Evolutionary conservation across 805 yeast species (phyloP).

Genomic region (Candida ascalaphidarum): DNA sequence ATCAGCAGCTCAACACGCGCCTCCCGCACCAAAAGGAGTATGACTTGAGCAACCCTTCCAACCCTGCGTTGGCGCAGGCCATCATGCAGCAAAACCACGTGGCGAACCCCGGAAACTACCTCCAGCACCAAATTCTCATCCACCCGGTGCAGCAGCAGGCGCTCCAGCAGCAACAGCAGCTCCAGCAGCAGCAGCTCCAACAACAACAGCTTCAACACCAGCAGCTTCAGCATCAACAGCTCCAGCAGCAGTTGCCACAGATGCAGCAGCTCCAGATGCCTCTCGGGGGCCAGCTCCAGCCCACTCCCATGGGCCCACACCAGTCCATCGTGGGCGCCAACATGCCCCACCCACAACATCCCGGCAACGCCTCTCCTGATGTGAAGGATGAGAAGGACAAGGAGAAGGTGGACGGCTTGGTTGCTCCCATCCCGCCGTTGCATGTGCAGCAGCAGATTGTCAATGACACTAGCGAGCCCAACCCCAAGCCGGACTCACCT

Average conservation of each 20-base stretch:
- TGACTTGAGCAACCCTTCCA: constrained; percentile 6
- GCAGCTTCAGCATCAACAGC: constrained; percentile 6
- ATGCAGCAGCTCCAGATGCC: constrained; percentile 10
- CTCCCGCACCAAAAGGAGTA: constrained; percentile 1
- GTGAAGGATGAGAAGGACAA: constrained; percentile 1
- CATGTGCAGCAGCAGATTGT: constrained; percentile 1
- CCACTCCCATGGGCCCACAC: constrained; percentile 1
- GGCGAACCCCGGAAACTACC: constrained; percentile 3
- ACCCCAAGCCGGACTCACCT: constrained; percentile 1
- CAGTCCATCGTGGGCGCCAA: background rate
- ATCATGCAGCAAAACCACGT: too few species aligned
- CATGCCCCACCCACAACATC: constrained; percentile 2
- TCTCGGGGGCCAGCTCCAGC: constrained; percentile 8
- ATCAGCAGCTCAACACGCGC: constrained; percentile 1
- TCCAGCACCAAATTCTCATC: constrained; percentile 4
- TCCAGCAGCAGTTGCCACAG: constrained; percentile 9
- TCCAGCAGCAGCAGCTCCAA: constrained; percentile 2
- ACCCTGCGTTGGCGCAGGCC: constrained; percentile 9
- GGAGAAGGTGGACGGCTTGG: constrained; percentile 7
- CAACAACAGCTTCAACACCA: constrained; percentile 7
- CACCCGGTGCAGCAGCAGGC: constrained; percentile 3
- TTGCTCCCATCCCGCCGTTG: constrained; percentile 1
- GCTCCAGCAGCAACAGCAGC: constrained; percentile 5
- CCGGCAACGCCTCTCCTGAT: constrained; percentile 2
- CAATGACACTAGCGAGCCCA: constrained; percentile 1